Percentiles rank a stretch among this genome's conserved stretches.
Evolutionary conservation across 2,329 filamentous ascomycete species (phyloP).

Genomic region (Colletotrichum musae): DNA sequence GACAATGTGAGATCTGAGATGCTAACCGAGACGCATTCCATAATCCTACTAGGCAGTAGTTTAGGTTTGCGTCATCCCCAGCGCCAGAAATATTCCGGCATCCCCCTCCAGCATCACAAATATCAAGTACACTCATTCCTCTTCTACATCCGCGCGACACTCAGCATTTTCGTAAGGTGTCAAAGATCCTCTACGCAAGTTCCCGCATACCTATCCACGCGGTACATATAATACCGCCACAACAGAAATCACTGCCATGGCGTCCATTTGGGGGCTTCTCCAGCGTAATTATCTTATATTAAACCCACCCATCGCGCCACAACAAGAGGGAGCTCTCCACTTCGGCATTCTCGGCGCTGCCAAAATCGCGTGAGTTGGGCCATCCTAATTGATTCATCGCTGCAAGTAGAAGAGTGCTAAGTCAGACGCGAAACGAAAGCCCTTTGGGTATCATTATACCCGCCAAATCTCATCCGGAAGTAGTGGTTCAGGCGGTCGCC

Average conservation of each 20-base stretch:
- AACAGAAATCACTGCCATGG: slow-evolving; percentile 5
- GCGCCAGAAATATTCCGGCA: too few species aligned
- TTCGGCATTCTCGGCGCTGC: slow-evolving; percentile 60
- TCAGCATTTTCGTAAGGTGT: too few species aligned
- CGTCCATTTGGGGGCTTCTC: slow-evolving; percentile 29
- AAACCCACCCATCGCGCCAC: slow-evolving; percentile 19
- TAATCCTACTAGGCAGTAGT: too few species aligned
- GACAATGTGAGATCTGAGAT: too few species aligned
- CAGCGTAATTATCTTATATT: slow-evolving; percentile 28
- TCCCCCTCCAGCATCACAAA: too few species aligned
- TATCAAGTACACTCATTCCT: too few species aligned
- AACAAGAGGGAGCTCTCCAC: slow-evolving; percentile 46
- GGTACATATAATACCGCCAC: too few species aligned
- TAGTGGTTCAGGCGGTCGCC: slow-evolving; percentile 67
- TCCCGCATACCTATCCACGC: too few species aligned
- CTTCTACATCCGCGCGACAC: too few species aligned
- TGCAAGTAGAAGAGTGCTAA: background rate
- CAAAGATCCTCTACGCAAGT: too few species aligned
- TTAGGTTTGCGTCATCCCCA: too few species aligned
- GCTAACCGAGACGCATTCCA: too few species aligned
- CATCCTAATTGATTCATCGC: background rate
- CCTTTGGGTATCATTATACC: slow-evolving; percentile 61
- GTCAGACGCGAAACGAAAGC: slow-evolving; percentile 42
- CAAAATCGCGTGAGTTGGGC: slow-evolving; percentile 53
- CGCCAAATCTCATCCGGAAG: slow-evolving; percentile 66